Evolutionary conservation across 176 grass and related monocot species (phyloP).

Genomic region (Coix lacrymajobi): DNA sequence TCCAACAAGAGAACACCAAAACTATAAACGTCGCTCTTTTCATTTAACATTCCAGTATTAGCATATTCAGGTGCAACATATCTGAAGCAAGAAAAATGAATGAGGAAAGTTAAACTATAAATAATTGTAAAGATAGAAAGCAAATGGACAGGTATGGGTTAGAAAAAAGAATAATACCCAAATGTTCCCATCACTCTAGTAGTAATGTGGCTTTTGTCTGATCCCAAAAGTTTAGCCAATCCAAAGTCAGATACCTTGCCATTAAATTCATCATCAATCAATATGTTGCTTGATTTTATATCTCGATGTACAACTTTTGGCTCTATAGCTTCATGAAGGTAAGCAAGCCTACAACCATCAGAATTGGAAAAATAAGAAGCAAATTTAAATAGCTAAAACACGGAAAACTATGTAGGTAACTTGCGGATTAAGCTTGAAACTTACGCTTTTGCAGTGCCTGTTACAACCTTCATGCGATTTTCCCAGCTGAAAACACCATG

Average conservation of each 20-base stretch:
- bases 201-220: slow-evolving; percentile 90
- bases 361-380: slow-evolving; percentile 3
- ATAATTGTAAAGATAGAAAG: background rate
- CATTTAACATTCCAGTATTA: slow-evolving; percentile 96
- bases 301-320: slow-evolving; percentile 98
- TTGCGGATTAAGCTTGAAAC: slow-evolving; percentile 17
- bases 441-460: slow-evolving; percentile 97
- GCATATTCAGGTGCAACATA: slow-evolving; percentile 98
- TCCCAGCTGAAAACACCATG: slow-evolving; percentile 83
- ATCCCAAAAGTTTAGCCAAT: slow-evolving; percentile 91
- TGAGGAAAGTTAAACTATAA: background rate
- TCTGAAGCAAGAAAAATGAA: slow-evolving; percentile 45
- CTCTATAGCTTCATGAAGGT: slow-evolving; percentile 99
- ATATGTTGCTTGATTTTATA: slow-evolving; percentile 99
- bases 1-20: slow-evolving; percentile 91
- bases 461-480: slow-evolving; percentile 91
- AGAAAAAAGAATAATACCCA: slow-evolving; percentile 41
- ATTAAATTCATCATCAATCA: slow-evolving; percentile 95
- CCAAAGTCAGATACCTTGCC: slow-evolving; percentile 96
- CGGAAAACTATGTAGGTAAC: background rate
- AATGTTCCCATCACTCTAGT: slow-evolving; percentile 99
- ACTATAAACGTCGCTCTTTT: slow-evolving; percentile 99
- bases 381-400: background rate
- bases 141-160: background rate
- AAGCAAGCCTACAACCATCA: slow-evolving; percentile 73